These are phyloP conservation scores for Pneumocystis oryctolagi DNA, from an alignment of 1,139 yeast species.

Conservation along the genomic window DNA sequence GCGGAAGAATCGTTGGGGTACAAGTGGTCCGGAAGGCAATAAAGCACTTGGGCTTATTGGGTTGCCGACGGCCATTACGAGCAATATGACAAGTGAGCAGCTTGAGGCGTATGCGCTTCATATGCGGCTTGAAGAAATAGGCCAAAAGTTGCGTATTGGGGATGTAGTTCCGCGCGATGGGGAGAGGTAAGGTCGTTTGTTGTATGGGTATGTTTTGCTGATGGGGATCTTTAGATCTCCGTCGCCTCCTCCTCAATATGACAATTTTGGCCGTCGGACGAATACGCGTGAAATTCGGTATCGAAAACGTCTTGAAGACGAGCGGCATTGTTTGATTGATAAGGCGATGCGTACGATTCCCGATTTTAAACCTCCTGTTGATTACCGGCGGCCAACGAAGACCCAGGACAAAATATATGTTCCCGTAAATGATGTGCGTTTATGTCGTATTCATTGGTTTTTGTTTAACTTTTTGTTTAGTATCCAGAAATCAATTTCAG, in stretches of 20 bases:
- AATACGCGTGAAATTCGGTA: slow-evolving; percentile 69
- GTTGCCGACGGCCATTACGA: slow-evolving; percentile 31
- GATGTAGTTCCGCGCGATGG: slow-evolving; percentile 29
- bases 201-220: slow-evolving; percentile 12
- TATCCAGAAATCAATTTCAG: slow-evolving; percentile 67
- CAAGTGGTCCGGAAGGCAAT: slow-evolving; percentile 18
- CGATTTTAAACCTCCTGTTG: slow-evolving; percentile 66
- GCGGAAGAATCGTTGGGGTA: slow-evolving; percentile 24
- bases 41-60: slow-evolving; percentile 22
- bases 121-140: slow-evolving; percentile 67
- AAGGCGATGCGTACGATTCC: slow-evolving; percentile 58
- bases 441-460: not conserved
- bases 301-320: slow-evolving; percentile 50
- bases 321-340: slow-evolving; percentile 64
- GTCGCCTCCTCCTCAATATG: slow-evolving; percentile 90
- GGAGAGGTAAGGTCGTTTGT: slow-evolving; percentile 19
- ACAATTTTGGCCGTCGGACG: slow-evolving; percentile 60
- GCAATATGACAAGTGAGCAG: slow-evolving; percentile 69
- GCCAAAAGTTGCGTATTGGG: slow-evolving; percentile 39
- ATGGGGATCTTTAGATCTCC: slow-evolving; percentile 39
- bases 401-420: slow-evolving; percentile 70
- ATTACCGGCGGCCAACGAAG: slow-evolving; percentile 56
- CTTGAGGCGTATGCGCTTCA: slow-evolving; percentile 62
- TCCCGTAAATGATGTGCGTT: slow-evolving; percentile 48
- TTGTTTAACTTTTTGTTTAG: not conserved